A percentile compares a stretch with the other conserved stretches of the same genome.
Evolutionary conservation across 164 flowering plant species (phyloP).

Genomic region (Magnolia changhungtana): DNA sequence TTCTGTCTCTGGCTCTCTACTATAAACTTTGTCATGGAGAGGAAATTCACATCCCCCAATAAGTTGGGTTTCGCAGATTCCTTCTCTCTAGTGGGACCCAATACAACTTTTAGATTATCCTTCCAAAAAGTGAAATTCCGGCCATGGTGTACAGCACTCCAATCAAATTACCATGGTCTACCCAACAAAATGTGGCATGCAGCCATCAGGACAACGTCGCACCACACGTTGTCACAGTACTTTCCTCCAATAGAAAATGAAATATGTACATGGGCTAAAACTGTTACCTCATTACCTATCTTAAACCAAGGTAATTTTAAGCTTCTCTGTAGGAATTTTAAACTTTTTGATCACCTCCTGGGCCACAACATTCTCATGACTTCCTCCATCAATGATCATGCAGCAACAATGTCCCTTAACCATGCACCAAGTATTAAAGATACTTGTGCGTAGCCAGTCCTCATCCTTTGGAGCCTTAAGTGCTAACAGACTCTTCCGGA

Average conservation of each 20-base stretch:
- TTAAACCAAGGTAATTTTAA: no score
- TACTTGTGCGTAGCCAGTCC: no score
- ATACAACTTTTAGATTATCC: background rate
- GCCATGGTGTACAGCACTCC: background rate
- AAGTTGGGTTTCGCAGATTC: background rate
- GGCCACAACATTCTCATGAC: slow-evolving; percentile 22
- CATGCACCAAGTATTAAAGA: background rate
- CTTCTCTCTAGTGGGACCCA: background rate
- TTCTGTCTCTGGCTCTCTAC: background rate
- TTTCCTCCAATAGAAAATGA: background rate
- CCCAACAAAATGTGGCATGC: slow-evolving; percentile 7
- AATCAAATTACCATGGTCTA: background rate
- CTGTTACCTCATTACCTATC: no score
- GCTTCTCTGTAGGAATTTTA: background rate
- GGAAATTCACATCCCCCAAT: background rate
- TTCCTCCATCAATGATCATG: slow-evolving; percentile 1
- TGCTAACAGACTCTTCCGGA: no score
- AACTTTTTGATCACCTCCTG: slow-evolving; percentile 11
- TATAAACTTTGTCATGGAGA: background rate
- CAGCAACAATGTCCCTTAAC: background rate
- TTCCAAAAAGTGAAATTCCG: background rate
- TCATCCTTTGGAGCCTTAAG: no score
- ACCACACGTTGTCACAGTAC: no score
- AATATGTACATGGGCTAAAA: background rate
- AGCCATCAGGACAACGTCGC: background rate